Evolutionary conservation across 1,284 basidiomycete genomes (phyloP).

Genomic region (Athelia sp.): DNA sequence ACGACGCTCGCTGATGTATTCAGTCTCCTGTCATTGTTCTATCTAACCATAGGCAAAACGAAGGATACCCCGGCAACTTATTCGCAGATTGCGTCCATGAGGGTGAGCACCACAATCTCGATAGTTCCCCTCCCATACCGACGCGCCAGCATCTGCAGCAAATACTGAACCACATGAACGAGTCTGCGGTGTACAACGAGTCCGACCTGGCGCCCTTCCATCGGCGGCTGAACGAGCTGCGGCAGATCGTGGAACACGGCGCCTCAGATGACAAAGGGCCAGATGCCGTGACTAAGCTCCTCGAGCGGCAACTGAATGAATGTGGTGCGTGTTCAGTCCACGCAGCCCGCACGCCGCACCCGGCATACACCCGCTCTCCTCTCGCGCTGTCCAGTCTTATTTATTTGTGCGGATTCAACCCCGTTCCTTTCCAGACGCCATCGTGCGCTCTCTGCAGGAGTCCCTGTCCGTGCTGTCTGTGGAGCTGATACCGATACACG

Average conservation of each 20-base stretch:
- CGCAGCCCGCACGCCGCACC: not conserved
- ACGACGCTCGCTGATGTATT: constrained; percentile 93
- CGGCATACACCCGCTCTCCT: not conserved
- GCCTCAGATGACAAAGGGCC: constrained; percentile 81
- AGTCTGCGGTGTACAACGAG: constrained; percentile 90
- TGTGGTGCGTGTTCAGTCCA: constrained; percentile 66
- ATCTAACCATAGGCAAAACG: constrained; percentile 91
- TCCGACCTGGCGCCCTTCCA: constrained; percentile 84
- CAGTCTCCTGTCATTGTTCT: constrained; percentile 86
- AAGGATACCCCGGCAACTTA: constrained; percentile 90
- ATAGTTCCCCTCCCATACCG: not conserved
- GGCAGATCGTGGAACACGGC: constrained; percentile 80
- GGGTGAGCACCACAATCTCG: constrained; percentile 55
- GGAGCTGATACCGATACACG: constrained; percentile 87
- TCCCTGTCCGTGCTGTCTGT: constrained; percentile 81
- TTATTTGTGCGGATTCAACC: no score
- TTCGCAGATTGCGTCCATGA: constrained; percentile 90
- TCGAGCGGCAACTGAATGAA: constrained; percentile 88
- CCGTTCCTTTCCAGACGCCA: constrained; percentile 61
- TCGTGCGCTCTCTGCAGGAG: constrained; percentile 75
- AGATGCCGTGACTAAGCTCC: constrained; percentile 83
- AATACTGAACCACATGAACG: constrained; percentile 91
- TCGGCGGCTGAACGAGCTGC: constrained; percentile 72
- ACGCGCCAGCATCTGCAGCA: constrained; percentile 48
- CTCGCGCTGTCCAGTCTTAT: constrained; percentile 1